Conservation (phyloP, 2,329 filamentous ascomycete genomes). For the Arachnomyces sp. region DNA sequence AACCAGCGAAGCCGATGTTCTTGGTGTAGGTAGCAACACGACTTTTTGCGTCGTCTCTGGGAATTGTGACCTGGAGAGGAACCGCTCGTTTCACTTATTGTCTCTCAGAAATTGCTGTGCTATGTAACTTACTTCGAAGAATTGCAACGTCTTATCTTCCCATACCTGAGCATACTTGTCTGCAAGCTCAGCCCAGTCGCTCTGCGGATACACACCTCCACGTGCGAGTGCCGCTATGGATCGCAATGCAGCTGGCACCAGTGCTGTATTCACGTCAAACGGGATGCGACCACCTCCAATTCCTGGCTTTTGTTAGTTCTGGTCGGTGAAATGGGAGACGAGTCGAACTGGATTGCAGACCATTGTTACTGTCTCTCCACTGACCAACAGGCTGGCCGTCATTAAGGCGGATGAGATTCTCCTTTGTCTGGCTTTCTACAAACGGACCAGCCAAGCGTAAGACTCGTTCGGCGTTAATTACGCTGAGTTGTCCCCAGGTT, state of each 20-base stretch:
- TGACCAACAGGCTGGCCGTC: slow-evolving; percentile 48
- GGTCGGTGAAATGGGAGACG: too few species aligned
- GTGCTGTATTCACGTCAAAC: slow-evolving; percentile 56
- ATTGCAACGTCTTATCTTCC: slow-evolving; percentile 52
- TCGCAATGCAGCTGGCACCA: slow-evolving; percentile 53
- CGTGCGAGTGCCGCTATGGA: slow-evolving; percentile 47
- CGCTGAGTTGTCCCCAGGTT: slow-evolving; percentile 46
- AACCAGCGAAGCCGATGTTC: slow-evolving; percentile 36
- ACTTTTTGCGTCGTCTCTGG: slow-evolving; percentile 34
- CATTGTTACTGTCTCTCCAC: slow-evolving; percentile 55
- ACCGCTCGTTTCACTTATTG: too few species aligned
- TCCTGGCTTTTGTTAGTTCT: slow-evolving; percentile 10
- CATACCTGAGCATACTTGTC: slow-evolving; percentile 49
- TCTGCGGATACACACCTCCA: slow-evolving; percentile 44
- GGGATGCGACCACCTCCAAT: slow-evolving; percentile 56
- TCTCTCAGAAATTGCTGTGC: too few species aligned
- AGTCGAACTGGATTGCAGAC: slow-evolving; percentile 18
- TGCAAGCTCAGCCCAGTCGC: slow-evolving; percentile 41
- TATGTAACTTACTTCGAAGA: slow-evolving; percentile 42
- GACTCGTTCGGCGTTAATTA: slow-evolving; percentile 50
- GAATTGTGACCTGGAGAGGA: slow-evolving; percentile 23
- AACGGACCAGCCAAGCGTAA: slow-evolving; percentile 50
- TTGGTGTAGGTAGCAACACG: slow-evolving; percentile 44
- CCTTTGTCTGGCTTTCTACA: slow-evolving; percentile 40
- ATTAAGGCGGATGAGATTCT: slow-evolving; percentile 53